Evolutionary conservation across 176 grass and related monocot genomes (phyloP), one percentile per base, ranked within the genome.

Genomic region (Urochloa ruziziensis): DNA sequence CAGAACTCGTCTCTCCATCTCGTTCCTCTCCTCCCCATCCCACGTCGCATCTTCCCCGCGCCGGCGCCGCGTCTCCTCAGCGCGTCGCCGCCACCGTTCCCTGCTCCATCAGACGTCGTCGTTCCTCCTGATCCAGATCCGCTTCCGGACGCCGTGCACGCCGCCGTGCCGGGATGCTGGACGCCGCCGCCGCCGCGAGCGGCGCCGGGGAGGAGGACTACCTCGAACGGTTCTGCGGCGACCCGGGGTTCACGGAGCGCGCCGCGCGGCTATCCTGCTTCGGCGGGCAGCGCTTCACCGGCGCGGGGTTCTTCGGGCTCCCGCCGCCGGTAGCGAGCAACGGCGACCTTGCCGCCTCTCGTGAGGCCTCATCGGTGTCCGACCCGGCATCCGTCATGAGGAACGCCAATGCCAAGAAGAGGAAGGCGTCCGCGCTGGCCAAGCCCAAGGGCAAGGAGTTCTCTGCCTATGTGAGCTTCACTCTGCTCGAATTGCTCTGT

Each of bases 361-460:
- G 80, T 51, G 93, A 95, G 76, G 91, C 90, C 28, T 95, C 96
- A 8, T 86, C 96, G 23, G 83, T 91, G 70, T 96, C 89, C 6
- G 89, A 96, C 84, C 84, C 95, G 4, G 74, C 88, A 12, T 85
- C 88, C 0, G 78, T 80, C 9, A 82, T 78, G 69, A 91, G 80
- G 63, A 85, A 82, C 10, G 70, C 77, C 82, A 95, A 89, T 90
- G 87, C 80, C 62, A 95, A 87, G 89, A 99, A 99, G 87, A 62
- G 93, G 77, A 99, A 99, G 88, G 80, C 85, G 11, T 49, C 91
- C 19, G 32, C 89, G 12, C 53, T 68, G 10, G 49, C 68, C 40
- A 96, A 92, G 69, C 85, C 89, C 85, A 94, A 95, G 62, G 87
- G 54, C 89, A 98, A 88, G 85, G 91, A 91, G 62, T 59, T 85